phyloP scores from a whole-genome alignment of 441 rosid species.

The Erodium chrysanthum region DNA sequence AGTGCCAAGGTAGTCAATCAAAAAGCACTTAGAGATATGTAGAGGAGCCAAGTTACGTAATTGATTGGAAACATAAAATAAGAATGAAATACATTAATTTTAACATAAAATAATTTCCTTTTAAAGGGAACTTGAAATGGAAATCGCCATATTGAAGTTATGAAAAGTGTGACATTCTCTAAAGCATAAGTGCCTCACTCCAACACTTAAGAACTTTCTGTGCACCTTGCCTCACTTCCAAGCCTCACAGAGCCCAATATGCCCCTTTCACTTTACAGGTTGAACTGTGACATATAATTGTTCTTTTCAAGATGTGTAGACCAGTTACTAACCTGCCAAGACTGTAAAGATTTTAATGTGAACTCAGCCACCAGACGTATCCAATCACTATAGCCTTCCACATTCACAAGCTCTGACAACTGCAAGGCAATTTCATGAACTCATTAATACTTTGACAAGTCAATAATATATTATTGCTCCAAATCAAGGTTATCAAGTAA shows the following conservation, averaged over 20 bases:
- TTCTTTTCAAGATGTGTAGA: not conserved
- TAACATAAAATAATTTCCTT: not conserved
- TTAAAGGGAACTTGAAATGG: not conserved
- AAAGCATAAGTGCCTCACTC: not conserved
- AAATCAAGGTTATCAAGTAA: slow-evolving; percentile 4
- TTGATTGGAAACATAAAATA: not conserved
- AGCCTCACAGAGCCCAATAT: not conserved
- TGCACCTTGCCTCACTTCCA: not conserved
- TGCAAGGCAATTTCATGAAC: slow-evolving; percentile 31
- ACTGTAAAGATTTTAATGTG: slow-evolving; percentile 85
- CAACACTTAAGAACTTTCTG: not conserved
- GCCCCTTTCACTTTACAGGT: not conserved
- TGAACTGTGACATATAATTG: not conserved
- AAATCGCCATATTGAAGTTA: not conserved
- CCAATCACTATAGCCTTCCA: slow-evolving; percentile 98
- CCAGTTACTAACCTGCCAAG: slow-evolving; percentile 75
- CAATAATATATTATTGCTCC: not conserved
- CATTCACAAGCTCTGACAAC: slow-evolving; percentile 96
- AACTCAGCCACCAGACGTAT: slow-evolving; percentile 90
- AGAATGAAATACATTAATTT: not conserved
- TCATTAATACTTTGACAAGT: slow-evolving; percentile 10
- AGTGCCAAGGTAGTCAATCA: too few relatives aligned
- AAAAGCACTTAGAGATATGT: not conserved
- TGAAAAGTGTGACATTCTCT: not conserved
- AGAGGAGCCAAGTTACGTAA: not conserved